A percentile compares a stretch with the other conserved stretches of the same genome.
Evolutionary conservation across 768 basidiomycete species (phyloP).

Genomic region (Boletus rubescentipes): DNA sequence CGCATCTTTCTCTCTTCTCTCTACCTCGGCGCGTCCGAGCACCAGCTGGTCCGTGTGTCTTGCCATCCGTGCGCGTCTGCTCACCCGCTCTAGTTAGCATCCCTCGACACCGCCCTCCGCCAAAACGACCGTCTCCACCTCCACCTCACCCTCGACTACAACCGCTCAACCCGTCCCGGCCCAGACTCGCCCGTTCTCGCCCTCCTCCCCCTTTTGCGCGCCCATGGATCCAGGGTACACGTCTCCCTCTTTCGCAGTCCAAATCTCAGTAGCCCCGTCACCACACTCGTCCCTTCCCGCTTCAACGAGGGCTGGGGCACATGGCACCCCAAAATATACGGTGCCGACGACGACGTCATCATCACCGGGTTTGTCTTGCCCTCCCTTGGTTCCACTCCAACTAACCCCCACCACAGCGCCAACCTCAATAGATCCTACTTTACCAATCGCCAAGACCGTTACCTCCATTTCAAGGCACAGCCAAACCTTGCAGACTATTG

Average conservation of each 20-base stretch:
- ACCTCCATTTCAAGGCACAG: conserved; percentile 69
- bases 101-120: conserved; percentile 59
- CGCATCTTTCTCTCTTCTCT: conserved; percentile 89
- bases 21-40: conserved; percentile 81
- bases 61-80: neutral
- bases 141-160: conserved; percentile 75
- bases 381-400: neutral
- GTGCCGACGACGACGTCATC: conserved; percentile 88
- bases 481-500: conserved; percentile 78
- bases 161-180: conserved; percentile 76
- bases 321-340: conserved; percentile 97
- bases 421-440: conserved; percentile 95
- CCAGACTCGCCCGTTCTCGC: conserved; percentile 62
- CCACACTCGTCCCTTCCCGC: conserved; percentile 79
- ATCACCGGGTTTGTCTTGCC: conserved; percentile 74
- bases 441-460: conserved; percentile 92
- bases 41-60: conserved; percentile 62
- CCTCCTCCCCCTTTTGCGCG: conserved; percentile 70
- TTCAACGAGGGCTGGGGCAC: conserved; percentile 99
- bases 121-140: conserved; percentile 62
- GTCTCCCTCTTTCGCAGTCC: conserved; percentile 88
- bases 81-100: conserved; percentile 56
- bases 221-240: conserved; percentile 70
- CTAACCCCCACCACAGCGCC: conserved; percentile 53
- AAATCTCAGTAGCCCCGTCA: conserved; percentile 70